phyloP scores from a whole-genome alignment of 306 rosid species.

The Comarum palustre region DNA sequence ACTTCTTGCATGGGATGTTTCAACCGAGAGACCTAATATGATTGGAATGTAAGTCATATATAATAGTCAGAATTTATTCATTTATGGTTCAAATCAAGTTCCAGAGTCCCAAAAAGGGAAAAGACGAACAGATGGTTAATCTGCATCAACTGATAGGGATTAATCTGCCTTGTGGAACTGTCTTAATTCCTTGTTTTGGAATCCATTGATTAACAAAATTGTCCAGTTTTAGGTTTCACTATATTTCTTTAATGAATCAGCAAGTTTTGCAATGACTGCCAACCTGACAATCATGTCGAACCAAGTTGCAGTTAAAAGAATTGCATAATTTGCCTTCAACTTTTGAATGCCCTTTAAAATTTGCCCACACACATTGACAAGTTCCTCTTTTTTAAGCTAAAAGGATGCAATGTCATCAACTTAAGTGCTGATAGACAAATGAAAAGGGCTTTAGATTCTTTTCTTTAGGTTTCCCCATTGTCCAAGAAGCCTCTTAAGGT shows the following conservation, averaged over 20 bases:
- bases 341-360: conserved; percentile 5
- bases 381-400: not conserved
- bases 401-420: not conserved
- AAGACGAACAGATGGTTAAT: not conserved
- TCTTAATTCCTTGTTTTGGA: not conserved
- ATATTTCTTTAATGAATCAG: not conserved
- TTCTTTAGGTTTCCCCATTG: not conserved
- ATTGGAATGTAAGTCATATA: conserved; percentile 88
- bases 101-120: not conserved
- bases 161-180: not conserved
- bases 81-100: not conserved
- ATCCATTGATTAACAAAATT: not conserved
- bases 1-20: conserved; percentile 94
- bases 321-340: not conserved
- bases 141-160: not conserved
- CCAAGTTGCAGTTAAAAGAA: not conserved
- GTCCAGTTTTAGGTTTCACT: not conserved
- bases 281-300: not conserved
- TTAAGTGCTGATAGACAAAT: not conserved
- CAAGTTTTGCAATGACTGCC: not conserved
- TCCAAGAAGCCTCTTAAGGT: not conserved
- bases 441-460: not conserved
- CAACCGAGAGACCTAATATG: conserved; percentile 90
- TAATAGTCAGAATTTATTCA: conserved; percentile 14
- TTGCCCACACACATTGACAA: not conserved